Percentiles rank a stretch among this genome's conserved stretches.
Evolutionary conservation across 495 filamentous ascomycete species (phyloP).

Genomic region (Penicillium parvum): DNA sequence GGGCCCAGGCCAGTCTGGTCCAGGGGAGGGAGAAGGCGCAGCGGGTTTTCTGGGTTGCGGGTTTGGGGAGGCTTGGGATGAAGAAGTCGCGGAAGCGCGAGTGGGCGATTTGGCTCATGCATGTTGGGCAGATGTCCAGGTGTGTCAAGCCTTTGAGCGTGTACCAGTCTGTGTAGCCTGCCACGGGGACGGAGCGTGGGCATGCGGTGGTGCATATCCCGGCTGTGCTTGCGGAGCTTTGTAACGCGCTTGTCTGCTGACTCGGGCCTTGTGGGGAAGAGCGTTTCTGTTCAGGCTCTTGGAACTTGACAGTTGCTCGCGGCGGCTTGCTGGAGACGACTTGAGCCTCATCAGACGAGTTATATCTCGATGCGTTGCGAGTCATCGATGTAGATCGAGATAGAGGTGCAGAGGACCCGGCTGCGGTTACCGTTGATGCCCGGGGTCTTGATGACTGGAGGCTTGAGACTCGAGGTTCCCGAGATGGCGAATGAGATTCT

Average conservation of each 20-base stretch:
- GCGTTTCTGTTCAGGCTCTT: conserved; percentile 5
- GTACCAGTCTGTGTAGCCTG: conserved; percentile 60
- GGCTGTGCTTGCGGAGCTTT: conserved; percentile 9
- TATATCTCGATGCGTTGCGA: conserved; percentile 5
- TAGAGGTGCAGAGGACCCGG: background rate
- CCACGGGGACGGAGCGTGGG: conserved; percentile 44
- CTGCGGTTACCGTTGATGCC: conserved; percentile 6
- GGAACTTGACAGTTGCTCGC: conserved; percentile 13
- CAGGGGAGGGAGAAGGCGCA: conserved; percentile 62
- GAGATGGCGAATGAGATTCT: conserved; percentile 3
- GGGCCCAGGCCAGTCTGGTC: conserved; percentile 63
- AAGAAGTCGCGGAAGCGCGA: conserved; percentile 52
- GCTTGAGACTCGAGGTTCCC: conserved; percentile 1
- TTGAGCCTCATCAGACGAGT: conserved; percentile 11
- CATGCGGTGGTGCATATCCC: conserved; percentile 48
- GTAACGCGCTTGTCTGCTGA: conserved; percentile 11
- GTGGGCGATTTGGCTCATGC: conserved; percentile 51
- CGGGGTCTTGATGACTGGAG: conserved; percentile 1
- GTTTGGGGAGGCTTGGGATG: conserved; percentile 39
- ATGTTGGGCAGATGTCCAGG: conserved; percentile 63
- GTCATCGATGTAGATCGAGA: conserved; percentile 14
- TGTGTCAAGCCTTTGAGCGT: conserved; percentile 52
- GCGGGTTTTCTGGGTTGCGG: conserved; percentile 35
- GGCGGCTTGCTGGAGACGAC: conserved; percentile 1
- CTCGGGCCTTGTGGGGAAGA: conserved; percentile 7